These are phyloP conservation scores for Podila epigama DNA, from an alignment of 192 early-diverging fungal species.

Conservation along the genomic window DNA sequence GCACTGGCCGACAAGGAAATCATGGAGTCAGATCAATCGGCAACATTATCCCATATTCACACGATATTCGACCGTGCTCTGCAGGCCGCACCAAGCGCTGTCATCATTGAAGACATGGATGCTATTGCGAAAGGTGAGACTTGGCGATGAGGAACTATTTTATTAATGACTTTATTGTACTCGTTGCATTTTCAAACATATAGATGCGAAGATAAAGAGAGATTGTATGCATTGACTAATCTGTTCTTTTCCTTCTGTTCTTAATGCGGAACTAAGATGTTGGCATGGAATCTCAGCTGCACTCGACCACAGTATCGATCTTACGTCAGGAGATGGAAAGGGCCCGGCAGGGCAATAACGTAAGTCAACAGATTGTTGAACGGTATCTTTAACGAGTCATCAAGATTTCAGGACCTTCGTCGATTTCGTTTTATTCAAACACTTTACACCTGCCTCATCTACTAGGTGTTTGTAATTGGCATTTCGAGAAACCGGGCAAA, in stretches of 20 bases:
- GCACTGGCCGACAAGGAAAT: conserved; percentile 29
- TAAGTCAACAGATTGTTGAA: conserved; percentile 12
- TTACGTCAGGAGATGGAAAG: conserved; percentile 25
- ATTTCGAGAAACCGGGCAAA: conserved; percentile 40
- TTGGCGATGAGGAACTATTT: neutral
- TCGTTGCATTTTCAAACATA: too few relatives aligned
- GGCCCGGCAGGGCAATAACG: conserved; percentile 4
- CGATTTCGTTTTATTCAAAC: too few relatives aligned
- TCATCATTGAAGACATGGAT: conserved; percentile 63
- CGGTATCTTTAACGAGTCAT: neutral
- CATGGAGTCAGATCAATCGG: conserved; percentile 28
- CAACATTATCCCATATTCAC: conserved; percentile 8
- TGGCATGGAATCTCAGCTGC: conserved; percentile 15
- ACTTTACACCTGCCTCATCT: too few relatives aligned
- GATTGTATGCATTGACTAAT: too few relatives aligned
- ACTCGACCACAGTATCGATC: conserved; percentile 22
- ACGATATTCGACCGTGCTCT: conserved; percentile 52
- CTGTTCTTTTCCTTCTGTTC: too few relatives aligned
- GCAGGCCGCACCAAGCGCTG: conserved; percentile 52
- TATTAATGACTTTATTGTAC: too few relatives aligned
- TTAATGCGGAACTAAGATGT: conserved; percentile 8
- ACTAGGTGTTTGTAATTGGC: conserved; percentile 55
- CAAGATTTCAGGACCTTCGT: conserved; percentile 1
- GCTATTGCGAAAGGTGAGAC: conserved; percentile 49
- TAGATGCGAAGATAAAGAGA: too few relatives aligned